Evolutionary conservation across 495 filamentous ascomycete species (phyloP).

Genomic region (Penicillium alfredii): DNA sequence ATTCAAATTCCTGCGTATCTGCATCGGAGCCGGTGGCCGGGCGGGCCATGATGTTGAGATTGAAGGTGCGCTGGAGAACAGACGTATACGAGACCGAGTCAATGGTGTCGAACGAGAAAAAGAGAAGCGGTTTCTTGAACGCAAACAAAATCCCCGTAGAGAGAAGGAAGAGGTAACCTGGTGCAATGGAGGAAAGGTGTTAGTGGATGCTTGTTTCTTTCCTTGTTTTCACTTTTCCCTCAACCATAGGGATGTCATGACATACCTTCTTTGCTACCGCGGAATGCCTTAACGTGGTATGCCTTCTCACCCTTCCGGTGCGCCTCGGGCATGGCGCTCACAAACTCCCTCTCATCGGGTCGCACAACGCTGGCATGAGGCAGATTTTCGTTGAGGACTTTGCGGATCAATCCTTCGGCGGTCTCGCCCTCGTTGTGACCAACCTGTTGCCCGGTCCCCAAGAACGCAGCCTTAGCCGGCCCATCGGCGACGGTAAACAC

Average conservation of each 20-base stretch:
- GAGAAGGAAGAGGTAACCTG: constrained; percentile 85
- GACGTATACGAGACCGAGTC: constrained; percentile 82
- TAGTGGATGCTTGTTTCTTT: too few relatives aligned
- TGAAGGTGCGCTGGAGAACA: constrained; percentile 89
- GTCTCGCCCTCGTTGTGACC: constrained; percentile 51
- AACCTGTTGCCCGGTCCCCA: constrained; percentile 32
- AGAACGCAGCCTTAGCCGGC: constrained; percentile 55
- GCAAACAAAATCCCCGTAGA: constrained; percentile 82
- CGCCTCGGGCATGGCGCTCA: constrained; percentile 68
- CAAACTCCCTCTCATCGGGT: constrained; percentile 69
- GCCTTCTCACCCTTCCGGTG: constrained; percentile 85
- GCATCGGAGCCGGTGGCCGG: constrained; percentile 35
- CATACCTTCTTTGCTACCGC: constrained; percentile 85
- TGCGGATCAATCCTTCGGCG: constrained; percentile 55
- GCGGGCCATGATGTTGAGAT: constrained; percentile 67
- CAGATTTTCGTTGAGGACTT: constrained; percentile 56
- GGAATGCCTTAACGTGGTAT: constrained; percentile 86
- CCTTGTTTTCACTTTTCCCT: constrained; percentile 1
- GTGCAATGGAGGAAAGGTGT: too few relatives aligned
- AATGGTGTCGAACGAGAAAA: constrained; percentile 74
- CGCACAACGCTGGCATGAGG: constrained; percentile 54
- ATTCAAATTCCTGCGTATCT: constrained; percentile 65
- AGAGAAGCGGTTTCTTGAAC: constrained; percentile 91
- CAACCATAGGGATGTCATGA: neutral
- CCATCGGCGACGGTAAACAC: constrained; percentile 77